These are phyloP conservation scores for Microthyrium microscopicum DNA, from an alignment of 2,329 filamentous ascomycete genomes.

Conservation along the genomic window DNA sequence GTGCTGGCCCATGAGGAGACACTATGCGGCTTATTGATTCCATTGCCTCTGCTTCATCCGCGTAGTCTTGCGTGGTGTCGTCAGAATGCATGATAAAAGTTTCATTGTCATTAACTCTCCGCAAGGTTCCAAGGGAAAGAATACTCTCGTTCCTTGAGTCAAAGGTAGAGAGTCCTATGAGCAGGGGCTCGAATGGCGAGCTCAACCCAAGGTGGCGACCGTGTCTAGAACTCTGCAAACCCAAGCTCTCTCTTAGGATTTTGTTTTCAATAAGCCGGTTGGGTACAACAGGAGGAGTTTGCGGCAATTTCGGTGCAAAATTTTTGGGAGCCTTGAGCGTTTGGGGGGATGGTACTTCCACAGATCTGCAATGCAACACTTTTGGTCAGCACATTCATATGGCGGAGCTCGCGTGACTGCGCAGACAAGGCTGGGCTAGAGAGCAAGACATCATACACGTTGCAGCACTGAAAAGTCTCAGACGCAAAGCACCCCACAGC, in stretches of 20 bases:
- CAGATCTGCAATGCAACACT: constrained; percentile 3
- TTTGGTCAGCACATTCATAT: constrained; percentile 3
- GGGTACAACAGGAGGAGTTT: constrained; percentile 14
- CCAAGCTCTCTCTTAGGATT: constrained; percentile 36
- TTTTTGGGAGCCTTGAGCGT: constrained; percentile 5
- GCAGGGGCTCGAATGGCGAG: constrained; percentile 67
- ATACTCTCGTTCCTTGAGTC: constrained; percentile 69
- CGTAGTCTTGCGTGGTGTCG: constrained; percentile 51
- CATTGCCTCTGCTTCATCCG: constrained; percentile 50
- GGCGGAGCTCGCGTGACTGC: constrained; percentile 3
- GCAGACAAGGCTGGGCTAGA: background rate
- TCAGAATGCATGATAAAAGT: constrained; percentile 71
- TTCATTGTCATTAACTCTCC: constrained; percentile 61
- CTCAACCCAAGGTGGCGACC: constrained; percentile 73
- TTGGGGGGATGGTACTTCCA: constrained; percentile 1
- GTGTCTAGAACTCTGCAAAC: constrained; percentile 60
- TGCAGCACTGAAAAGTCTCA: background rate
- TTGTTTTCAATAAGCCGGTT: constrained; percentile 11
- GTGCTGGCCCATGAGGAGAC: constrained; percentile 54
- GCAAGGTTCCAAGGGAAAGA: constrained; percentile 43
- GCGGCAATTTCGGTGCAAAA: too few relatives aligned
- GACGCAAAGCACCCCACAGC: too few relatives aligned
- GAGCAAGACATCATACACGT: background rate
- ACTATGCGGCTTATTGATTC: constrained; percentile 63
- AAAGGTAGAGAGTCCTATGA: constrained; percentile 66